Percentiles rank a stretch among this genome's conserved stretches.
phyloP scores from a whole-genome alignment of 148 eudicot species.

The Vaccinium vitisidaea region DNA sequence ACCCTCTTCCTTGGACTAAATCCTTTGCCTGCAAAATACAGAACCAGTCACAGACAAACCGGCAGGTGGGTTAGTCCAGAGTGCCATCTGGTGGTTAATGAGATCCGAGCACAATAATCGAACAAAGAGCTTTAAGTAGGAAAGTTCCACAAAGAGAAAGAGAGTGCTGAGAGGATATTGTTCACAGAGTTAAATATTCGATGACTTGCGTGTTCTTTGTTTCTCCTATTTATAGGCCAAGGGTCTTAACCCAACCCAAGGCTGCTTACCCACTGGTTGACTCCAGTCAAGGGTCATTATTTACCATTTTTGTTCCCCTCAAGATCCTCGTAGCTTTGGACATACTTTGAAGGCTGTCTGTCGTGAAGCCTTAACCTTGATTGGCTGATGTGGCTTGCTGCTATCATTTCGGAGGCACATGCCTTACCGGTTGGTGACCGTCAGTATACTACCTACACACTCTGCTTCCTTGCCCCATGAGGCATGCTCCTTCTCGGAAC shows the following conservation, averaged over 20 bases:
- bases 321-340: not conserved
- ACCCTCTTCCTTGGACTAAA: not conserved
- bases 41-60: not conserved
- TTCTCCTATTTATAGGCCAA: not conserved
- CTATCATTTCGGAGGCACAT: not conserved
- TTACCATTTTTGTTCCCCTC: no score
- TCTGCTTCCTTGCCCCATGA: not conserved
- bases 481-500: not conserved
- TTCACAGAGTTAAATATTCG: not conserved
- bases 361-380: not conserved
- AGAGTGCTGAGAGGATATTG: not conserved
- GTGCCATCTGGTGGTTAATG: not conserved
- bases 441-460: not conserved
- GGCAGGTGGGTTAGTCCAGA: not conserved
- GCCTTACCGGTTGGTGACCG: not conserved
- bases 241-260: not conserved
- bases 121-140: not conserved
- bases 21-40: not conserved
- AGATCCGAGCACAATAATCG: not conserved
- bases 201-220: not conserved
- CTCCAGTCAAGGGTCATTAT: not conserved
- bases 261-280: not conserved
- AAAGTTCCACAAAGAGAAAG: not conserved
- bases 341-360: not conserved
- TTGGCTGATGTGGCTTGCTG: not conserved